Percentiles rank a stretch among this genome's conserved stretches.
Conservation (phyloP, 1,284 basidiomycete species). For the Dichomitus squalens region DNA sequence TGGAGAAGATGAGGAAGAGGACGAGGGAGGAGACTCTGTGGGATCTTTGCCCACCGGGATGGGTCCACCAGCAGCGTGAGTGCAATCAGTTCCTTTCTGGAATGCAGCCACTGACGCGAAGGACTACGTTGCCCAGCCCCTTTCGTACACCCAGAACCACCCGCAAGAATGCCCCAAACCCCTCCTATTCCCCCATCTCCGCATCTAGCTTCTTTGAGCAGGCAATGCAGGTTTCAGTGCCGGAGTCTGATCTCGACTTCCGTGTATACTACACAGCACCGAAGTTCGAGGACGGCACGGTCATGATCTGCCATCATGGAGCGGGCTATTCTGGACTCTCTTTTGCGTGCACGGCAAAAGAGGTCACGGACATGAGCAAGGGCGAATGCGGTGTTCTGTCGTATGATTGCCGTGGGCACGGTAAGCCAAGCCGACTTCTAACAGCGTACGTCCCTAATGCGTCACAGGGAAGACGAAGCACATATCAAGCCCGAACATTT, state of each 20-base stretch:
- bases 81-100: conserved; percentile 19
- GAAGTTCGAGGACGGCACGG: conserved; percentile 48
- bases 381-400: conserved; percentile 86
- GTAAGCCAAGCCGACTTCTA: conserved; percentile 34
- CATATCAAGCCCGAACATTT: conserved; percentile 31
- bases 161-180: conserved; percentile 47
- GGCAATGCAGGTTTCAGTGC: conserved; percentile 74
- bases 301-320: conserved; percentile 93
- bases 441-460: neutral
- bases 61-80: conserved; percentile 63
- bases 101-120: neutral
- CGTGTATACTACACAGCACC: conserved; percentile 79
- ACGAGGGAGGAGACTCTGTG: conserved; percentile 65
- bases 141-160: conserved; percentile 19
- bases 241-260: conserved; percentile 61
- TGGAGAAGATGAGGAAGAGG: conserved; percentile 58
- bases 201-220: conserved; percentile 75
- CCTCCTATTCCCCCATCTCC: conserved; percentile 72
- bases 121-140: conserved; percentile 7
- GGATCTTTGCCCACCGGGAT: conserved; percentile 60
- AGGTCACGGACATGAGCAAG: conserved; percentile 60
- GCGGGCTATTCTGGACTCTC: conserved; percentile 90
- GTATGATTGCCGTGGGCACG: conserved; percentile 88
- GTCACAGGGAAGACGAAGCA: conserved; percentile 31
- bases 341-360: conserved; percentile 87